phyloP scores from a whole-genome alignment of 768 basidiomycete genomes.

The Psilocybe azurescens region DNA sequence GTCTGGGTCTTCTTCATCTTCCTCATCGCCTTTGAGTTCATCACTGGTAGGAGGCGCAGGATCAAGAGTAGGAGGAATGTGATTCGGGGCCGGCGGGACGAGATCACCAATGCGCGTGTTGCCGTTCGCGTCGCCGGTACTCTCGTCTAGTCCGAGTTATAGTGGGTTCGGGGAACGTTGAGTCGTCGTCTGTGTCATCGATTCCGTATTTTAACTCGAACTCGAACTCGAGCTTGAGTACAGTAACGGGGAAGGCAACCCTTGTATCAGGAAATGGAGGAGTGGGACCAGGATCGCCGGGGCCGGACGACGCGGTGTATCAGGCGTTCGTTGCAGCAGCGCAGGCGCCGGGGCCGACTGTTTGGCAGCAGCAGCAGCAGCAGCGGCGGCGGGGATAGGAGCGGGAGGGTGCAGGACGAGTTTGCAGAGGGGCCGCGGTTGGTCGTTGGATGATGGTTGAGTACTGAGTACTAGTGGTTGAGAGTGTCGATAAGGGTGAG shows the following conservation, averaged over 20 bases:
- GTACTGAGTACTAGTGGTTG: neutral
- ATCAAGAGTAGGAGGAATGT: neutral
- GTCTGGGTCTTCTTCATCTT: neutral
- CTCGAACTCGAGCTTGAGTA: neutral
- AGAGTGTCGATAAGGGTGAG: neutral
- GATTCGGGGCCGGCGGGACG: slow-evolving; percentile 13
- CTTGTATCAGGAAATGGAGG: neutral
- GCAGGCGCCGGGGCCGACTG: slow-evolving; percentile 27
- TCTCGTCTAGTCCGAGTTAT: neutral
- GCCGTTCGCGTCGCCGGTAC: neutral
- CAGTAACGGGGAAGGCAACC: neutral
- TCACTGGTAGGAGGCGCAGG: neutral
- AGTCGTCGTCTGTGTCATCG: neutral
- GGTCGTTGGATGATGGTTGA: neutral
- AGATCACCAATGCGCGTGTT: neutral
- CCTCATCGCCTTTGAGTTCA: neutral
- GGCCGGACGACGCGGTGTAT: slow-evolving; percentile 43
- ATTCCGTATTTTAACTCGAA: neutral
- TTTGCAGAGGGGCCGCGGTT: neutral
- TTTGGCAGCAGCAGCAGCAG: neutral
- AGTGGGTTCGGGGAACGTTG: neutral
- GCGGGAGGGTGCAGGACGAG: too few species aligned
- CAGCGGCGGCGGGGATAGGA: too few species aligned
- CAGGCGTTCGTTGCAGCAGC: slow-evolving; percentile 67
- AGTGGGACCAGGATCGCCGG: neutral